phyloP scores from a whole-genome alignment of 495 filamentous ascomycete species.

The Corynascus novoguineensis region DNA sequence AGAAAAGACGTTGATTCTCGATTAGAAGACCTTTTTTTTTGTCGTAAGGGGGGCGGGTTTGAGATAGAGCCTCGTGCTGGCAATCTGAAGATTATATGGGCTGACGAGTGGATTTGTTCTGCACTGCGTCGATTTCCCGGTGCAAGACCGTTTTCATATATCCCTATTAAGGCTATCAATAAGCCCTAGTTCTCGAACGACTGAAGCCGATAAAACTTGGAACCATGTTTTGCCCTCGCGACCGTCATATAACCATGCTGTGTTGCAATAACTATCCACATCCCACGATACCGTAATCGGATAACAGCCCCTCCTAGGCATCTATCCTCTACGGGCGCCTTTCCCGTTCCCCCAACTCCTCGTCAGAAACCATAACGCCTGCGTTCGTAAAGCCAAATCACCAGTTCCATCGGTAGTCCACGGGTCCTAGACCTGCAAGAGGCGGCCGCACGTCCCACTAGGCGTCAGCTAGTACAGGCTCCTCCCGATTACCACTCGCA shows the following conservation, averaged over 20 bases:
- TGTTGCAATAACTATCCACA: not conserved
- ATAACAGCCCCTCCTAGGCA: not conserved
- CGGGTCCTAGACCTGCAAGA: not conserved
- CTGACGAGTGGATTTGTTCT: too few species aligned
- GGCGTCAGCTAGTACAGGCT: not conserved
- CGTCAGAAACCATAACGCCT: not conserved
- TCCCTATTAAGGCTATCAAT: not conserved
- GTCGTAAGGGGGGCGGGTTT: not conserved
- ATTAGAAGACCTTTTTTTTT: not conserved
- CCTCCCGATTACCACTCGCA: not conserved
- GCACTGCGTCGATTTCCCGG: too few species aligned
- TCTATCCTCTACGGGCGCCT: not conserved
- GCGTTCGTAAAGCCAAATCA: not conserved
- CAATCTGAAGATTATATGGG: too few species aligned
- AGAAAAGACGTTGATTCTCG: constrained; percentile 4
- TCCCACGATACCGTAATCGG: not conserved
- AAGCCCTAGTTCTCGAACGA: not conserved
- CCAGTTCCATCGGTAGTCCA: not conserved
- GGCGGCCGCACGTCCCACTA: constrained; percentile 4
- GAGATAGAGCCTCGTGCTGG: not conserved
- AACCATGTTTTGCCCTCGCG: not conserved
- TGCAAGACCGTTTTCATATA: too few species aligned
- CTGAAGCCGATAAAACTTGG: not conserved
- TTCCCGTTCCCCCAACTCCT: constrained; percentile 7
- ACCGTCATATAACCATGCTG: not conserved